Evolutionary conservation across 1,284 basidiomycete species (phyloP).

Genomic region (Taiwanofungus camphoratus): DNA sequence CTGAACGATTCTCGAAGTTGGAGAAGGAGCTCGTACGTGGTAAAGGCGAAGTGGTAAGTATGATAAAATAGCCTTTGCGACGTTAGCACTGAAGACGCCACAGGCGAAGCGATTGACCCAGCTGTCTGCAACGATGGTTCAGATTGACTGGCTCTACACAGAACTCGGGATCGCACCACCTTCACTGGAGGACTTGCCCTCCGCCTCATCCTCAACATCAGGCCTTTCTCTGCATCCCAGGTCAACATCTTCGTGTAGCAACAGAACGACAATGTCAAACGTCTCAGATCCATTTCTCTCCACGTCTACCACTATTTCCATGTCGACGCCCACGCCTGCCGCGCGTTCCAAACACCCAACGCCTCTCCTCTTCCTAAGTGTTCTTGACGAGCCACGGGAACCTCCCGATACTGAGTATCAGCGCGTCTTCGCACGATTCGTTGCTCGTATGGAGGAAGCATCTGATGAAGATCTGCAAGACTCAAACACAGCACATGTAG

Average conservation of each 20-base stretch:
- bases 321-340: constrained; percentile 30
- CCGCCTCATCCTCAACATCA: constrained; percentile 37
- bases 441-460: constrained; percentile 56
- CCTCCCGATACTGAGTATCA: constrained; percentile 41
- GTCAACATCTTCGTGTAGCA: constrained; percentile 34
- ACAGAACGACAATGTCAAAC: constrained; percentile 11
- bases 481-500: constrained; percentile 39
- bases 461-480: constrained; percentile 42
- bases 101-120: constrained; percentile 64
- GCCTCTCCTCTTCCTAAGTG: constrained; percentile 20
- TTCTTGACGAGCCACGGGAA: constrained; percentile 20
- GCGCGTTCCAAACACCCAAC: constrained; percentile 20
- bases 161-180: constrained; percentile 69
- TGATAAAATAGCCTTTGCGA: not conserved
- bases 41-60: constrained; percentile 71
- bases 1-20: constrained; percentile 69
- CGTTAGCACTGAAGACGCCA: constrained; percentile 2
- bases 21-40: constrained; percentile 78
- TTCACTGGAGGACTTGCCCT: constrained; percentile 39
- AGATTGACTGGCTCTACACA: constrained; percentile 75
- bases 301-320: constrained; percentile 19
- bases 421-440: constrained; percentile 57
- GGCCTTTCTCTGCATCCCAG: constrained; percentile 31
- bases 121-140: constrained; percentile 57
- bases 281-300: constrained; percentile 47